Evolutionary conservation across 257 asterid genomes (phyloP).

Genomic region (Gentiana dahurica): DNA sequence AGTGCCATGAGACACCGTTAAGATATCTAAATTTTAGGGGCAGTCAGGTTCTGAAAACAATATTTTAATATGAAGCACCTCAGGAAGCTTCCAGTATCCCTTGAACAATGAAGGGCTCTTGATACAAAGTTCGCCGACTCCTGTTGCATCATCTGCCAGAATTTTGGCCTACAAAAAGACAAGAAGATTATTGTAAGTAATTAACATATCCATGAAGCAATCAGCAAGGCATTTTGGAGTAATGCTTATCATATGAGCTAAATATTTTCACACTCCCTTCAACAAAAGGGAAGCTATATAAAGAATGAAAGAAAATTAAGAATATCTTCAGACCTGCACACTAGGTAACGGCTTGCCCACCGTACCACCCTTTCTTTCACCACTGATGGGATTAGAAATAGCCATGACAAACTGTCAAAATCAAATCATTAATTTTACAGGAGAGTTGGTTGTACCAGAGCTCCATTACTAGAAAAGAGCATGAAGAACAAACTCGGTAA

Average conservation of each 20-base stretch:
- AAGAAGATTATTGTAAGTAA: constrained; percentile 12
- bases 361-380: constrained; percentile 85
- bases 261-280: not conserved
- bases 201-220: constrained; percentile 2
- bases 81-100: constrained; percentile 89
- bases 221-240: not conserved
- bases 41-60: not conserved
- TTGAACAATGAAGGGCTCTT: constrained; percentile 92
- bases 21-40: not conserved
- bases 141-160: constrained; percentile 31
- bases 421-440: constrained; percentile 5
- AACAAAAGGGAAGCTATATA: too few relatives aligned
- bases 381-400: constrained; percentile 74
- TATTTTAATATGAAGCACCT: constrained; percentile 32
- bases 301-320: not conserved
- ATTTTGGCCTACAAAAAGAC: constrained; percentile 62
- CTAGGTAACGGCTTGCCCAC: constrained; percentile 90
- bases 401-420: constrained; percentile 84
- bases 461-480: not conserved
- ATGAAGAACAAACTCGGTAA: not conserved
- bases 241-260: not conserved
- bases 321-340: constrained; percentile 57
- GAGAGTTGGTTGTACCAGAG: not conserved
- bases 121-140: constrained; percentile 82
- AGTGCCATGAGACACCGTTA: constrained; percentile 3